phyloP scores from a whole-genome alignment of 306 rosid species.

The Trifolium dubium region DNA sequence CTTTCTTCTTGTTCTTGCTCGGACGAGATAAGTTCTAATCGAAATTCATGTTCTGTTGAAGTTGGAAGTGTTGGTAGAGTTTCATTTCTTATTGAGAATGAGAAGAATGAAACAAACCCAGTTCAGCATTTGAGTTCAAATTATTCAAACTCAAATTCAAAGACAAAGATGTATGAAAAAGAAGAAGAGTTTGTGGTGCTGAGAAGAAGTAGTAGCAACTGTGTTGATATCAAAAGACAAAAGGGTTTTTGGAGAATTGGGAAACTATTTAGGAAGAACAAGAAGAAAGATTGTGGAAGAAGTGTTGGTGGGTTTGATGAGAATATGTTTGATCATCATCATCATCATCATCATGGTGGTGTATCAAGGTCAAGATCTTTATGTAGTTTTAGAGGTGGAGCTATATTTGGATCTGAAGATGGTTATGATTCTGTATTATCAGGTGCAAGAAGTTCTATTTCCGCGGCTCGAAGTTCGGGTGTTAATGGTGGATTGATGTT shows the following conservation, averaged over 20 bases:
- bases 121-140: constrained; percentile 24
- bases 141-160: no score
- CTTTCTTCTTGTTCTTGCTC: constrained; percentile 98
- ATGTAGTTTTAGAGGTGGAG: constrained; percentile 82
- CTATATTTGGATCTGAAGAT: constrained; percentile 74
- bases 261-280: constrained; percentile 76
- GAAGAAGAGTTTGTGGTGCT: constrained; percentile 51
- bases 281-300: constrained; percentile 68
- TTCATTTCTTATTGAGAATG: constrained; percentile 89
- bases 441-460: constrained; percentile 90
- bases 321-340: constrained; percentile 53
- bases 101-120: constrained; percentile 47
- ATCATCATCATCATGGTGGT: constrained; percentile 40
- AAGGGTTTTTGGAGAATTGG: constrained; percentile 74
- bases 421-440: constrained; percentile 74
- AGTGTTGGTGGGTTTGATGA: constrained; percentile 81
- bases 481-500: constrained; percentile 73
- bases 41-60: constrained; percentile 85
- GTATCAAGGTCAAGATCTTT: constrained; percentile 93
- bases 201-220: constrained; percentile 77
- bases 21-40: constrained; percentile 79
- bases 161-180: constrained; percentile 35
- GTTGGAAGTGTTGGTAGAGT: constrained; percentile 94
- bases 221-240: constrained; percentile 71
- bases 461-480: constrained; percentile 93